Percentiles rank a stretch among this genome's conserved stretches.
phyloP scores from a whole-genome alignment of 495 filamentous ascomycete species.

The Podospora pseudoanserina region DNA sequence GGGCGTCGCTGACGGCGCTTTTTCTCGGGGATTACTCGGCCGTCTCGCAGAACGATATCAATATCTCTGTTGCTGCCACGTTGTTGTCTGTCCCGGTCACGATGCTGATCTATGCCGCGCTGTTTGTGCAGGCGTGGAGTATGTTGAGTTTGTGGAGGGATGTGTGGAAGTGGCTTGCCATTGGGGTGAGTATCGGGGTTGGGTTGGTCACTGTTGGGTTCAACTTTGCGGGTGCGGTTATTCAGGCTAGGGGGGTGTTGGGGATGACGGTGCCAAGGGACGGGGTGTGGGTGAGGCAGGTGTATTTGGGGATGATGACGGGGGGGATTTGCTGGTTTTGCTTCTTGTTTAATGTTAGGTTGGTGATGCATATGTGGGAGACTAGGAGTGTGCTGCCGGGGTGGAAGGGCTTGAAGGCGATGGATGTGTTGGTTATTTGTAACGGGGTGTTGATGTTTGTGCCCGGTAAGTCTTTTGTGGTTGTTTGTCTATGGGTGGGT shows the following conservation, averaged over 20 bases:
- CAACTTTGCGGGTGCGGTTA: conserved; percentile 55
- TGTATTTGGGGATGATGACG: conserved; percentile 54
- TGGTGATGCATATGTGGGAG: conserved; percentile 49
- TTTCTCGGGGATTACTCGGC: conserved; percentile 53
- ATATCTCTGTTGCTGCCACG: conserved; percentile 49
- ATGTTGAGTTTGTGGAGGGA: conserved; percentile 50
- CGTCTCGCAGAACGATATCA: conserved; percentile 47
- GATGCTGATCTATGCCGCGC: conserved; percentile 58
- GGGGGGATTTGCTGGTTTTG: conserved; percentile 73
- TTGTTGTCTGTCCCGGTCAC: conserved; percentile 57
- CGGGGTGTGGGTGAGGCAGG: conserved; percentile 46
- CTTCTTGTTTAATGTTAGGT: conserved; percentile 65
- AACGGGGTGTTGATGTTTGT: conserved; percentile 56
- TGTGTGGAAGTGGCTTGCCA: conserved; percentile 40
- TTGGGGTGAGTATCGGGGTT: conserved; percentile 48
- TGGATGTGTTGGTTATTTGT: conserved; percentile 40
- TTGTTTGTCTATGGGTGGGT: background rate
- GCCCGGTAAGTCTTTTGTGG: conserved; percentile 57
- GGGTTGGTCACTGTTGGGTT: conserved; percentile 57
- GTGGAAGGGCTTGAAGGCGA: conserved; percentile 28
- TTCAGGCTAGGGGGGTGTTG: conserved; percentile 54
- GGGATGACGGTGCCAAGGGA: conserved; percentile 7
- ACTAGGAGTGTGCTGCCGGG: conserved; percentile 32
- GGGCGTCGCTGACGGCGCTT: conserved; percentile 55
- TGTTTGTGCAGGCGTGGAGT: conserved; percentile 70